Evolutionary conservation across 2,329 filamentous ascomycete species (phyloP), one percentile per base, ranked within the genome.

Genomic region (Fusarium stilboides): DNA sequence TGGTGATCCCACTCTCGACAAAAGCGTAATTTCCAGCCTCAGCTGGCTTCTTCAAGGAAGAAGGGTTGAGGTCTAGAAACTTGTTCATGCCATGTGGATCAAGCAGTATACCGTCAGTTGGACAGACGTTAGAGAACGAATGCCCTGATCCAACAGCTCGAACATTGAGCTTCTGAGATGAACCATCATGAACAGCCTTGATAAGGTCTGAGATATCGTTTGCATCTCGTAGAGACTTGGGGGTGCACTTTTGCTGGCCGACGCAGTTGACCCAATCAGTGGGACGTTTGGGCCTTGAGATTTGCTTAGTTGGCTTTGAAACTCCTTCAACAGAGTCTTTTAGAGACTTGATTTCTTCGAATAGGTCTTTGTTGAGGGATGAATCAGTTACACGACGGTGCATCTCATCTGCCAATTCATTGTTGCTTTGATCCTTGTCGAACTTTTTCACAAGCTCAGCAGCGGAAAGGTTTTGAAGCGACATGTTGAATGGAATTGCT

Each of bases 81-180:
- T 45, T 45, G 4, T 53, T 53, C 50, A 53, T 53, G 1, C 50
- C 50, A 34, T 45, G 50, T 15, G 50, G 50, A 17, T 53, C 50
- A 8, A 53, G 50, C 4, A 53, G 17, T 2, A 53, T 53, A 2
- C 50, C 50, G 19, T 45, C 50, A 6, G 50, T 53, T 1, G 50
- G 50, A 9, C 50, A 53, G 17, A 53, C 19, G 2, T 53, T 45
- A 12, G 50, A 53, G 28, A 53, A 53, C 1, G 50, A 53, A 26
- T 53, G 50, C 1, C 50, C 50, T 1, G 50, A 53, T 0, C 50
- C 50, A 1, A 53, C 50, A 9, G 50, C 50, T 2, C 50, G 43
- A 0, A 53, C 50, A n/a, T 46, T 44, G 1, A 53, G 19, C 4
- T 45, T 53, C 6, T 53, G 39, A 0, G 20, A 15, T 1, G 15